Evolutionary conservation across 1,139 yeast species (phyloP).

Genomic region (Meyerozyma carpophila): DNA sequence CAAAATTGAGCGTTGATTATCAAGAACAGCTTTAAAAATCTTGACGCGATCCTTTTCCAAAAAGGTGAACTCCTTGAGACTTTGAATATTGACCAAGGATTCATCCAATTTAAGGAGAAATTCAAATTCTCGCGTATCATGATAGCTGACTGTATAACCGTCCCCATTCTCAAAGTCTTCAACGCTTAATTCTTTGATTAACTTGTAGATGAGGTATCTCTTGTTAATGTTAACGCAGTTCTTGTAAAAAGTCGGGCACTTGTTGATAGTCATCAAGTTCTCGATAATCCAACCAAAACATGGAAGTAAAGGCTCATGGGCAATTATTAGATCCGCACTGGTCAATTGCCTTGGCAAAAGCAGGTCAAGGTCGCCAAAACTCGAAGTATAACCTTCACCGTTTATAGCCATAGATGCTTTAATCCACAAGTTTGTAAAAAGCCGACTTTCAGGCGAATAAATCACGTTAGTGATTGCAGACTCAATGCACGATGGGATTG

Average conservation of each 20-base stretch:
- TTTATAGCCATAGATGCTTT: conserved; percentile 38
- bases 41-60: conserved; percentile 23
- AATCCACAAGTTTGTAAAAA: conserved; percentile 62
- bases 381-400: conserved; percentile 13
- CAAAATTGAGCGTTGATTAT: conserved; percentile 32
- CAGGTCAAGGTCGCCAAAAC: conserved; percentile 26
- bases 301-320: conserved; percentile 48
- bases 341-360: conserved; percentile 31
- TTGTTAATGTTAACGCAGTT: conserved; percentile 36
- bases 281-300: conserved; percentile 71
- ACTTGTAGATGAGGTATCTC: conserved; percentile 36
- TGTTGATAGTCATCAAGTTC: conserved; percentile 33
- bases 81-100: conserved; percentile 23
- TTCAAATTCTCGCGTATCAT: conserved; percentile 42
- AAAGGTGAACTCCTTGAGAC: conserved; percentile 22
- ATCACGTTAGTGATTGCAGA: conserved; percentile 73
- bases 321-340: conserved; percentile 23
- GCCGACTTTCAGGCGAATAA: conserved; percentile 74
- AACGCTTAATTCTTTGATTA: conserved; percentile 37
- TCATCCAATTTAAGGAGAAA: conserved; percentile 41
- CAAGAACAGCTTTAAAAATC: conserved; percentile 28
- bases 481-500: conserved; percentile 83
- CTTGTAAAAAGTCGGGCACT: conserved; percentile 29
- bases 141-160: conserved; percentile 16
- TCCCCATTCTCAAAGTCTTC: conserved; percentile 24